Percentiles rank a stretch among this genome's conserved stretches.
Conservation (phyloP, 257 asterid genomes). For the Nemophila menziesii region DNA sequence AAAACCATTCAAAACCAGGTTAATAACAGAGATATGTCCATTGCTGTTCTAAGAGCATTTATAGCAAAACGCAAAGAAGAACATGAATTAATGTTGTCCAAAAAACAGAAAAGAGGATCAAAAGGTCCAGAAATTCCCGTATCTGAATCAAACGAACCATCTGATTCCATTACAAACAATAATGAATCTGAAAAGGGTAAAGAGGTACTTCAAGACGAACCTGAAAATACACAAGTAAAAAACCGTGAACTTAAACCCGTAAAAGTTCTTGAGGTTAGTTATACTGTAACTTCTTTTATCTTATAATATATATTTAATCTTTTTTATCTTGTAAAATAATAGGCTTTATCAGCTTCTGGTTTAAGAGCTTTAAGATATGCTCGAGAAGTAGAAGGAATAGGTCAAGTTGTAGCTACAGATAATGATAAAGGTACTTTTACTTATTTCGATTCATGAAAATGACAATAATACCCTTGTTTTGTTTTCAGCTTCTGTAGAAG, state of each 20-base stretch:
- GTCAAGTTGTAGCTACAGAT: conserved; percentile 89
- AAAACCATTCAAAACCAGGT: conserved; percentile 42
- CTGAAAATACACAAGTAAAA: conserved; percentile 30
- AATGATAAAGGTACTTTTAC: conserved; percentile 58
- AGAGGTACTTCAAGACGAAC: conserved; percentile 29
- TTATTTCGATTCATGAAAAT: conserved; percentile 3
- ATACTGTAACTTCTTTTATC: not conserved
- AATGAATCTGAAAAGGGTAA: conserved; percentile 32
- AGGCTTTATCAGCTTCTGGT: conserved; percentile 98
- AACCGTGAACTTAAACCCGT: conserved; percentile 51
- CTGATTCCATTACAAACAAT: conserved; percentile 19
- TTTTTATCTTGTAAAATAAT: conserved; percentile 5
- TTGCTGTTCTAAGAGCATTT: conserved; percentile 86
- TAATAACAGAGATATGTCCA: conserved; percentile 88
- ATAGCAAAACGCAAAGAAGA: conserved; percentile 53
- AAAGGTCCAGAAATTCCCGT: conserved; percentile 26
- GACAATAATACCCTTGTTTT: conserved; percentile 11
- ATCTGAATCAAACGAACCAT: conserved; percentile 18
- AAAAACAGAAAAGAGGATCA: conserved; percentile 30
- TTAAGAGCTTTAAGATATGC: conserved; percentile 93
- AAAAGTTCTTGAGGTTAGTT: conserved; percentile 72
- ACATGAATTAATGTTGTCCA: conserved; percentile 45
- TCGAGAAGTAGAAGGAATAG: conserved; percentile 83
- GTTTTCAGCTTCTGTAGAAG: conserved; percentile 90
- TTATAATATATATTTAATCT: not conserved